A percentile compares a stretch with the other conserved stretches of the same genome.
Evolutionary conservation across 805 yeast genomes (phyloP).

Genomic region (Lachancea thermotolerans): DNA sequence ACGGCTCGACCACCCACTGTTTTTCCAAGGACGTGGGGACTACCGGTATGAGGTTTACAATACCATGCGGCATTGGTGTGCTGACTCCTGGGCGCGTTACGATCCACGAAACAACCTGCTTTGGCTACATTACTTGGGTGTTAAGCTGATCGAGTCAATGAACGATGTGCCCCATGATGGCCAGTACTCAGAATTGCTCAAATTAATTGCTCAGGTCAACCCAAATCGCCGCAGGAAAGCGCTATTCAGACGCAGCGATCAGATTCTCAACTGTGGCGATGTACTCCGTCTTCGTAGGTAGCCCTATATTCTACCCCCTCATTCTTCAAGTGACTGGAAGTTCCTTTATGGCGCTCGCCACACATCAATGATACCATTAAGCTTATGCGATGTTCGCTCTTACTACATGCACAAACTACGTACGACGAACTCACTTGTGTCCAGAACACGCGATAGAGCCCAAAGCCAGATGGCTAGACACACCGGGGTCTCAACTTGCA

Average conservation of each 20-base stretch:
- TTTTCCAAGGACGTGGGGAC: slow-evolving; percentile 55
- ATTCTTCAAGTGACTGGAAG: background rate
- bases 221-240: slow-evolving; percentile 6
- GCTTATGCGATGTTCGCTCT: background rate
- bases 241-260: slow-evolving; percentile 6
- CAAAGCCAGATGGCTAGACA: slow-evolving; percentile 32
- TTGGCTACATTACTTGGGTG: slow-evolving; percentile 60
- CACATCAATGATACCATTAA: background rate
- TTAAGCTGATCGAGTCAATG: slow-evolving; percentile 25
- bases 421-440: slow-evolving; percentile 24
- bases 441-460: slow-evolving; percentile 28
- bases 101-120: slow-evolving; percentile 45
- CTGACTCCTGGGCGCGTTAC: slow-evolving; percentile 22
- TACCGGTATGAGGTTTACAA: slow-evolving; percentile 57
- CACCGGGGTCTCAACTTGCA: slow-evolving; percentile 19
- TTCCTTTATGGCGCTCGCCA: background rate
- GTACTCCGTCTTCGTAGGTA: slow-evolving; percentile 3
- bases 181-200: slow-evolving; percentile 3
- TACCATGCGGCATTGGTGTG: slow-evolving; percentile 39
- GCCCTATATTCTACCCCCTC: background rate
- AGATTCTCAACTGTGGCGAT: slow-evolving; percentile 5
- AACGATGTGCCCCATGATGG: slow-evolving; percentile 3
- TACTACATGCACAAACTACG: slow-evolving; percentile 2
- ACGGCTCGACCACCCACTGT: slow-evolving; percentile 56
- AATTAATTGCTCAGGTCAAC: slow-evolving; percentile 1